Conservation (phyloP, 257 asterid genomes). For the Solanum lignicaule region DNA sequence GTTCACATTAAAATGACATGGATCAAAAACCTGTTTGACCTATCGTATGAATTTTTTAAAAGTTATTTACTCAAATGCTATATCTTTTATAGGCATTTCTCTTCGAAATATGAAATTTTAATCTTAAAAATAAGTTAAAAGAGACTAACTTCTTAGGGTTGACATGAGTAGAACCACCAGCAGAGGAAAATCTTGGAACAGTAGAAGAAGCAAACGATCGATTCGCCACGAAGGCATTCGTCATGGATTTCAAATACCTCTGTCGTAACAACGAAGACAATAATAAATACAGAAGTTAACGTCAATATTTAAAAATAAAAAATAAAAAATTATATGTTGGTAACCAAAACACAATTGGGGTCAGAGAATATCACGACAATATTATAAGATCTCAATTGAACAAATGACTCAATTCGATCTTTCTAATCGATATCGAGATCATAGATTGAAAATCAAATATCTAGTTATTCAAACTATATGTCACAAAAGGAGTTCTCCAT, state of each 20-base stretch:
- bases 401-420: neutral
- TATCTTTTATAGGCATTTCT: neutral
- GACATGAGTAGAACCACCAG: neutral
- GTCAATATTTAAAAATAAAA: neutral
- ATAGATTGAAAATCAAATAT: neutral
- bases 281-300: neutral
- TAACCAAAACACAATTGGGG: neutral
- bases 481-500: neutral
- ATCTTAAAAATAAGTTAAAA: neutral
- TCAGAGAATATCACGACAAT: neutral
- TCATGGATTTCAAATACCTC: neutral
- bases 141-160: neutral
- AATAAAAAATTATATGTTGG: fast-evolving
- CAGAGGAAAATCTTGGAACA: neutral
- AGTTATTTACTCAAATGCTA: neutral
- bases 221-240: neutral
- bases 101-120: neutral
- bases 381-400: neutral
- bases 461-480: neutral
- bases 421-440: neutral
- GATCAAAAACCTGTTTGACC: neutral
- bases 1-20: neutral
- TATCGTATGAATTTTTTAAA: neutral
- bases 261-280: neutral
- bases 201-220: neutral